phyloP scores from a whole-genome alignment of 129 eudicot genomes.

The Flaveria bidentis region DNA sequence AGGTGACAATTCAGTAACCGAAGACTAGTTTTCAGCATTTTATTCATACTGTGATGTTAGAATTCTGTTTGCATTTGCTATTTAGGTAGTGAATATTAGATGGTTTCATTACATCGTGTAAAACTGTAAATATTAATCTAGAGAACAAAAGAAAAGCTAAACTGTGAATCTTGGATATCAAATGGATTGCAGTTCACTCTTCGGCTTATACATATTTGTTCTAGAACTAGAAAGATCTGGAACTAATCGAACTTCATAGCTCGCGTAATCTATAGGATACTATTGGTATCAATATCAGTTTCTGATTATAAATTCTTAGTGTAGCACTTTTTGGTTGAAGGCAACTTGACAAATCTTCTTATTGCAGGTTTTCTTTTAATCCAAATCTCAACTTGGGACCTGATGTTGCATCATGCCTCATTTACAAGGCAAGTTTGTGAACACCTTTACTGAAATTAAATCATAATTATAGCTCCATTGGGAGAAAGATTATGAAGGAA shows the following conservation, averaged over 20 bases:
- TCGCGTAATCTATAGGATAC: too few species aligned
- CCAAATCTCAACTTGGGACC: constrained; percentile 8
- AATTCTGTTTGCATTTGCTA: not conserved
- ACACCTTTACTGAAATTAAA: constrained; percentile 5
- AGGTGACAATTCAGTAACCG: not conserved
- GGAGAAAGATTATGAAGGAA: constrained; percentile 72
- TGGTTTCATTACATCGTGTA: not conserved
- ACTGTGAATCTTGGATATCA: constrained; percentile 19
- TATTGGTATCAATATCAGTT: too few species aligned
- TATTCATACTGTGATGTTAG: not conserved
- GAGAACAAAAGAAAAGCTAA: not conserved
- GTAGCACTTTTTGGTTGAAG: constrained; percentile 4
- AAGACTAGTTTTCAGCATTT: not conserved
- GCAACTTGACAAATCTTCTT: not conserved
- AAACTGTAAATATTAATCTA: not conserved
- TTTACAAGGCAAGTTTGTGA: constrained; percentile 61
- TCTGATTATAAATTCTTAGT: too few species aligned
- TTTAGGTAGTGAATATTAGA: constrained; percentile 1
- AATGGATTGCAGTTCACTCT: not conserved
- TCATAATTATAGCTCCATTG: constrained; percentile 55
- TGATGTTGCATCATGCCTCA: constrained; percentile 82
- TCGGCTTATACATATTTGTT: too few species aligned
- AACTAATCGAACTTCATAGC: too few species aligned
- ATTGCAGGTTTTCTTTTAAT: not conserved
- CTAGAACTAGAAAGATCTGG: too few species aligned